Percentiles rank a stretch among this genome's conserved stretches.
These are phyloP conservation scores for Datura wrightii DNA, from an alignment of 257 asterid genomes.

Conservation along the genomic window DNA sequence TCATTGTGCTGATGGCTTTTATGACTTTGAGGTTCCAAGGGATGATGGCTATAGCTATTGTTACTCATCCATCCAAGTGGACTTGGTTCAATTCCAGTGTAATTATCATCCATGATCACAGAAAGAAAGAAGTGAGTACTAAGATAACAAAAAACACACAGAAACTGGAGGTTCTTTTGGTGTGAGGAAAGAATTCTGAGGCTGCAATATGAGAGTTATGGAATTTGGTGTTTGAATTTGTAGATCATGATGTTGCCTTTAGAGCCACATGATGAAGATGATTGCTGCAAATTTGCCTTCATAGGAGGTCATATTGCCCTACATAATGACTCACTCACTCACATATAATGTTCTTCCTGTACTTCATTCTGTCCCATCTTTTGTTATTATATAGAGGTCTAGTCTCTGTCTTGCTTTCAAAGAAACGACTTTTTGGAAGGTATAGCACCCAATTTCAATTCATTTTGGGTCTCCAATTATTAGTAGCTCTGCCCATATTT, in stretches of 20 bases:
- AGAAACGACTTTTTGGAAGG: slow-evolving; percentile 44
- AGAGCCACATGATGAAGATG: slow-evolving; percentile 41
- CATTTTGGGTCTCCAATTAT: slow-evolving; percentile 40
- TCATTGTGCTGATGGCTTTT: slow-evolving; percentile 43
- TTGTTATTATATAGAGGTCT: slow-evolving; percentile 47
- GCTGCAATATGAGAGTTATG: slow-evolving; percentile 25
- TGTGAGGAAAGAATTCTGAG: background rate
- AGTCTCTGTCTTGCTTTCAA: slow-evolving; percentile 56
- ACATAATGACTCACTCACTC: slow-evolving; percentile 28
- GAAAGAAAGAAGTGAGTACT: background rate
- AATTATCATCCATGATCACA: slow-evolving; percentile 46
- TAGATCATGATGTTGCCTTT: slow-evolving; percentile 24
- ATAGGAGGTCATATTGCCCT: slow-evolving; percentile 30
- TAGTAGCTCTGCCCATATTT: slow-evolving; percentile 30
- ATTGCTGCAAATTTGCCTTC: slow-evolving; percentile 29
- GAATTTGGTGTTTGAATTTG: slow-evolving; percentile 20
- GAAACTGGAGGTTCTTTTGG: background rate
- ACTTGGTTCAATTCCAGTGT: slow-evolving; percentile 29
- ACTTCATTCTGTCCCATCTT: slow-evolving; percentile 47
- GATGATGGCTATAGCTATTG: slow-evolving; percentile 27
- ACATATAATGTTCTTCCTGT: slow-evolving; percentile 38
- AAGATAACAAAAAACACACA: background rate
- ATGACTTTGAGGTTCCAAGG: slow-evolving; percentile 32
- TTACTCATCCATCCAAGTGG: background rate
- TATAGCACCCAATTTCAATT: slow-evolving; percentile 35